These are phyloP conservation scores for Claviceps pusilla DNA, from an alignment of 2,329 filamentous ascomycete genomes.

Conservation along the genomic window DNA sequence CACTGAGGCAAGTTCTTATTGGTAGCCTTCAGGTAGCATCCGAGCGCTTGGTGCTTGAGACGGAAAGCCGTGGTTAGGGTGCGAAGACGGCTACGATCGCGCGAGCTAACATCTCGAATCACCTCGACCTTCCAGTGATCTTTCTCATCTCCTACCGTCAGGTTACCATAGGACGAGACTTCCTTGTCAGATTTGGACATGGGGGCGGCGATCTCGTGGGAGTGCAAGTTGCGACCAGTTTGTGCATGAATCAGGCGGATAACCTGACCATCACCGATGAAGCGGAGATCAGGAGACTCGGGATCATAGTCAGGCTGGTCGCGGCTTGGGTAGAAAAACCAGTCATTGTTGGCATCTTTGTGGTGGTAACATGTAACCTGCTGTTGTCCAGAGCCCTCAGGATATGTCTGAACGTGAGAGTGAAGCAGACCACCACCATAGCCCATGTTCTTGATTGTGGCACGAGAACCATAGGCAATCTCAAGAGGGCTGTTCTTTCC, in stretches of 20 bases:
- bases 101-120: constrained; percentile 73
- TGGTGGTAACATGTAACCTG: constrained; percentile 99
- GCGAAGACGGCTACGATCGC: constrained; percentile 69
- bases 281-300: constrained; percentile 51
- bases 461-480: constrained; percentile 73
- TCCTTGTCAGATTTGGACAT: constrained; percentile 81
- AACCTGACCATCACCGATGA: constrained; percentile 59
- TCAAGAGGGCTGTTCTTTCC: constrained; percentile 90
- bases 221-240: constrained; percentile 94
- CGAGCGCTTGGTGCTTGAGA: constrained; percentile 63
- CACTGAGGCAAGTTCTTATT: constrained; percentile 95
- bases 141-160: constrained; percentile 90
- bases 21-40: constrained; percentile 87
- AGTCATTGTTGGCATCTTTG: constrained; percentile 99
- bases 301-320: constrained; percentile 56
- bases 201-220: constrained; percentile 77
- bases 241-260: constrained; percentile 87
- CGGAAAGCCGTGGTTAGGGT: constrained; percentile 91
- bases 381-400: constrained; percentile 84
- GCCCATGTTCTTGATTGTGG: constrained; percentile 97
- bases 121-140: constrained; percentile 95
- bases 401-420: constrained; percentile 91
- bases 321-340: constrained; percentile 96
- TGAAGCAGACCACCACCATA: constrained; percentile 93
- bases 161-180: constrained; percentile 91